Base-by-base conservation (phyloP, 768 basidiomycete species). In the Agrocybe pediades region DNA sequence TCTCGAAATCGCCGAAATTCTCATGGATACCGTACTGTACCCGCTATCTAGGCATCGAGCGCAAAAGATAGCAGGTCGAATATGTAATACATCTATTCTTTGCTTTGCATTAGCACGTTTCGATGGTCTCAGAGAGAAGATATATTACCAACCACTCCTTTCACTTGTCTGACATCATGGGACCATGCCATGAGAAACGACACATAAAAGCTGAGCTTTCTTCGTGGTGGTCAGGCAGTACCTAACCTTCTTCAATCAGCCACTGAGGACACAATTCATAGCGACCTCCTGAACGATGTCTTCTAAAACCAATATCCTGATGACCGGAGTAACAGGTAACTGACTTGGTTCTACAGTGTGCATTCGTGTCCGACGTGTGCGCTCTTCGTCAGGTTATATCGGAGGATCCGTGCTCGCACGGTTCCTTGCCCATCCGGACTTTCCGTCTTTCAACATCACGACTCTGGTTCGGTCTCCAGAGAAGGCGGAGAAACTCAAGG, bases 301-400 rank as follows among this genome's bases (percentile, higher is more conserved):
- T 29, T 6, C 45, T 19, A 72, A 68, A 57, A 57, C 49, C 33
- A 62, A 70, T 27, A 71, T 81, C 30, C 71, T 81, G 52, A 52
- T 81, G 44, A 72, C 73, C 33, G 77, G 78, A 33, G 76, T 71
- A n/a, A 79, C 79, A 11, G 78, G 79, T 75, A 52, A 36, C 63
- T 45, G 13, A 8, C 15, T 7, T 43, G 6, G 21, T 43, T 26
- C 0, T 13, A 19, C 19, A 11, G 24, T 6, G 16, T 20, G 1
- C 6, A 52, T 51, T 6, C 46, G 36, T 9, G 23, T 33, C 21
- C 40, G 41, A 46, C 48, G 46, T 39, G 41, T 9, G 16, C 17
- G 17, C 21, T 47, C 8, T 20, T 36, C 15, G 19, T 4, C 40
- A 65, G 80, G 80, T 17, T 82, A 80, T 63, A 73, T 82, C 49